Conservation (phyloP, 73 alveolate species). For the Stentor coeruleus region DNA sequence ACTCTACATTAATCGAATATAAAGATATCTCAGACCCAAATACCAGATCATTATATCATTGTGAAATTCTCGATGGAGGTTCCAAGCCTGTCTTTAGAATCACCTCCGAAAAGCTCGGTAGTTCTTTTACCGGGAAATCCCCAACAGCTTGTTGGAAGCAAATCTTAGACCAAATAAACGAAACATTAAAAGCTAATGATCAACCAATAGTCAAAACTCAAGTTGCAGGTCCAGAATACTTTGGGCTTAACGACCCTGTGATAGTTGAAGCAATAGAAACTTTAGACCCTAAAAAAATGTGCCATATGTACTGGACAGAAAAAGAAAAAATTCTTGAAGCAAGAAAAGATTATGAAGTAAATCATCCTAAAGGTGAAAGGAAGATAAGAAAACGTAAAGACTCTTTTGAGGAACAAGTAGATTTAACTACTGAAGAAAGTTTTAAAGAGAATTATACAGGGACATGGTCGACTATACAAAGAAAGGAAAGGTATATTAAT, state of each 20-base stretch:
- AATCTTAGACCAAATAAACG: slow-evolving; percentile 9
- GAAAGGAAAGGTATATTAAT: not conserved
- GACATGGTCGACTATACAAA: not conserved
- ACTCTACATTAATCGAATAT: not conserved
- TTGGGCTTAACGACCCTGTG: not conserved
- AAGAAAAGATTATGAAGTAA: not conserved
- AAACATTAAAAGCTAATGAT: not conserved
- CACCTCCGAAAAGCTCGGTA: slow-evolving; percentile 59
- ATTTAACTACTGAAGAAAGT: not conserved
- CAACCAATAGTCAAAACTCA: not conserved
- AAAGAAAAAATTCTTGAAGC: slow-evolving; percentile 1
- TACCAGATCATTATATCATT: too few relatives aligned
- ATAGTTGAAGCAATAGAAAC: not conserved
- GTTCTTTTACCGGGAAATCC: not conserved
- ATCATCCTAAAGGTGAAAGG: not conserved
- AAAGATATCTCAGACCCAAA: not conserved
- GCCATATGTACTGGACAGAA: not conserved
- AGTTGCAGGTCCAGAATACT: slow-evolving; percentile 2
- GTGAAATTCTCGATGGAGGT: slow-evolving; percentile 94
- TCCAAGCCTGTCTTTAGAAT: slow-evolving; percentile 85
- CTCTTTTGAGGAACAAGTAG: not conserved
- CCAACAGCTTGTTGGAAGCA: not conserved
- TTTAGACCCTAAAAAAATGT: not conserved
- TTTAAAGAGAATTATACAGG: not conserved
- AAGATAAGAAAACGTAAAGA: not conserved